Evolutionary conservation across 345 rosid genomes (phyloP).

Genomic region (Trapa incisa): DNA sequence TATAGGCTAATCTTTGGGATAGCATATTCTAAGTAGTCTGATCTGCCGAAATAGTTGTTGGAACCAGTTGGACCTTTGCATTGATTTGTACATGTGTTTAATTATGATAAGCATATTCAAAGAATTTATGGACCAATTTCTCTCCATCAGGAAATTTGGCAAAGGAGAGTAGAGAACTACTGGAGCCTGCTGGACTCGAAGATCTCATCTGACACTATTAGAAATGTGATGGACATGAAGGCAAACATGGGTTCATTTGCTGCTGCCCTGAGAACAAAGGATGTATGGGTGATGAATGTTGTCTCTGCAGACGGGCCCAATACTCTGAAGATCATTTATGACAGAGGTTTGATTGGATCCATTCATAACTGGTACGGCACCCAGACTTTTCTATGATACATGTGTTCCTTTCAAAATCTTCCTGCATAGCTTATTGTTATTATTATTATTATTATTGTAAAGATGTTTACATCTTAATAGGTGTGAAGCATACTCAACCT

Average conservation of each 20-base stretch:
- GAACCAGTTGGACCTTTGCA: not conserved
- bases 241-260: constrained; percentile 87
- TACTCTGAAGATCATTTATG: constrained; percentile 71
- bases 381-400: not conserved
- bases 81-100: not conserved
- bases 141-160: constrained; percentile 59
- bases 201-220: constrained; percentile 47
- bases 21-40: not conserved
- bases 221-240: constrained; percentile 99
- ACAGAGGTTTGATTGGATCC: constrained; percentile 75
- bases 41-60: not conserved
- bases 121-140: not conserved
- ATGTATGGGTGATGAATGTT: constrained; percentile 92
- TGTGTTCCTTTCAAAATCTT: no score
- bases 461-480: constrained; percentile 19
- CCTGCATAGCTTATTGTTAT: no score
- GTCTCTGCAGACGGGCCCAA: constrained; percentile 70
- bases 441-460: no score
- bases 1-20: not conserved
- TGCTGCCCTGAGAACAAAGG: constrained; percentile 72
- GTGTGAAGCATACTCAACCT: constrained; percentile 89
- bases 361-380: constrained; percentile 64
- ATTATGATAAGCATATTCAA: no score
- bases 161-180: constrained; percentile 54
- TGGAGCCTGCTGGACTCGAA: constrained; percentile 74